Evolutionary conservation across 2,329 filamentous ascomycete genomes (phyloP).

Genomic region (Phaeophleospora eucalypticola): DNA sequence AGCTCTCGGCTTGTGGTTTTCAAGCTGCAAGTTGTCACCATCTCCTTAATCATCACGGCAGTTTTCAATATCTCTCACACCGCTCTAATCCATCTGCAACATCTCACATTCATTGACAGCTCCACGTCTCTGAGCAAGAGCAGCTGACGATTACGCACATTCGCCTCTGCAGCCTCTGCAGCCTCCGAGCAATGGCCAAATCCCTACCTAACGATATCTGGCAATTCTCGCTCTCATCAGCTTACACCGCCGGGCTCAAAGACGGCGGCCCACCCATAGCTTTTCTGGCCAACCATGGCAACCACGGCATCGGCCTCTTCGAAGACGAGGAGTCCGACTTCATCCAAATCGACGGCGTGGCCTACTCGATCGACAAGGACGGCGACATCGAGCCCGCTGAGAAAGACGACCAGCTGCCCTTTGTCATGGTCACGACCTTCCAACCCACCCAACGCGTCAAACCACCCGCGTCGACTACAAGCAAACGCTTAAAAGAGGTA

Average conservation of each 20-base stretch:
- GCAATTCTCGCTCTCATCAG: conserved; percentile 40
- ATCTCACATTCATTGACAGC: no score
- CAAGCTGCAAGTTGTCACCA: no score
- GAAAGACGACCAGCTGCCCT: conserved; percentile 34
- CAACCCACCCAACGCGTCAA: conserved; percentile 34
- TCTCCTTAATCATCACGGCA: no score
- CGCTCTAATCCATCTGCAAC: not conserved
- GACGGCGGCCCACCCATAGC: conserved; percentile 32
- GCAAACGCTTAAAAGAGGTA: conserved; percentile 25
- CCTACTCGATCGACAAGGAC: conserved; percentile 32
- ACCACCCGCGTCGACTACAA: conserved; percentile 22
- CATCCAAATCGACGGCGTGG: conserved; percentile 35
- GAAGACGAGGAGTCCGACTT: conserved; percentile 32
- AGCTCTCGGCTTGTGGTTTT: no score
- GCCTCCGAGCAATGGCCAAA: conserved; percentile 31
- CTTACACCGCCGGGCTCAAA: conserved; percentile 36
- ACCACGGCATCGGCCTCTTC: conserved; percentile 41
- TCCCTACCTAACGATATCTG: conserved; percentile 45
- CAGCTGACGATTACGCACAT: no score
- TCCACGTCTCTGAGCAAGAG: no score
- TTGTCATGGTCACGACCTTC: conserved; percentile 42
- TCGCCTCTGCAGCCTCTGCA: not conserved
- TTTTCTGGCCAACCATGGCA: conserved; percentile 40
- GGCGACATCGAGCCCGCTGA: conserved; percentile 33
- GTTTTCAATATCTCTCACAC: not conserved